phyloP scores from a whole-genome alignment of 2,329 filamentous ascomycete species.

The Xylogone sp. region DNA sequence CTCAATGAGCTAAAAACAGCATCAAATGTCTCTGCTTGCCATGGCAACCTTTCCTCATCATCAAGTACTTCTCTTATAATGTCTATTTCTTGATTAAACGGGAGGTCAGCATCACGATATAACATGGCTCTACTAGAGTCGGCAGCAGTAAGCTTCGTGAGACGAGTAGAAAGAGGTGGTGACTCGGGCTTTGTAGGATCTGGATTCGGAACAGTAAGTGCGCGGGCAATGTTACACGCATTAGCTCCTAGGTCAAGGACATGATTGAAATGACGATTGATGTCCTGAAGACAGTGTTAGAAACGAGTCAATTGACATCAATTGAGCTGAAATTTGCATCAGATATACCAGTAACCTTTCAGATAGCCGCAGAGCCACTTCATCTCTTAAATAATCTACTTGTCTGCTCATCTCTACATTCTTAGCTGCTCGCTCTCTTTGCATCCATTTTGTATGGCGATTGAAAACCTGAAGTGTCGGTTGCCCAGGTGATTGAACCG shows the following conservation, averaged over 20 bases:
- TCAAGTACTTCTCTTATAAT: constrained; percentile 73
- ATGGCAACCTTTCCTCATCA: constrained; percentile 73
- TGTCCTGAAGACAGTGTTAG: constrained; percentile 58
- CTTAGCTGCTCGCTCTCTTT: constrained; percentile 80
- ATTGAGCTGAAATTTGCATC: constrained; percentile 4
- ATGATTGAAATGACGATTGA: constrained; percentile 80
- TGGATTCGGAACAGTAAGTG: constrained; percentile 67
- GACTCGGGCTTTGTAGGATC: constrained; percentile 53
- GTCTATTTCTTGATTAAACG: constrained; percentile 70
- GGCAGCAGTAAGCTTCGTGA: constrained; percentile 72
- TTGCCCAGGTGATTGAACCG: constrained; percentile 71
- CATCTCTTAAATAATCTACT: constrained; percentile 90
- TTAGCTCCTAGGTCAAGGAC: constrained; percentile 94
- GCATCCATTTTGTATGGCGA: constrained; percentile 78
- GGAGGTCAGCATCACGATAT: constrained; percentile 70
- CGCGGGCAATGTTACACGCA: constrained; percentile 87
- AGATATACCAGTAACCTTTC: constrained; percentile 74
- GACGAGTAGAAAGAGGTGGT: constrained; percentile 65
- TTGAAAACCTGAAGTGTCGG: constrained; percentile 91
- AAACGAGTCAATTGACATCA: not conserved
- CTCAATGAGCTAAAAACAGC: constrained; percentile 85
- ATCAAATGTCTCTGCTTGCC: constrained; percentile 74
- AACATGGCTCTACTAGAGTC: constrained; percentile 78
- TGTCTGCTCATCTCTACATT: constrained; percentile 69
- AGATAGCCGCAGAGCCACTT: constrained; percentile 78